Percentiles rank a stretch among this genome's conserved stretches.
These are phyloP conservation scores for Naganishia vishniacii DNA, from an alignment of 768 basidiomycete genomes.

Conservation along the genomic window DNA sequence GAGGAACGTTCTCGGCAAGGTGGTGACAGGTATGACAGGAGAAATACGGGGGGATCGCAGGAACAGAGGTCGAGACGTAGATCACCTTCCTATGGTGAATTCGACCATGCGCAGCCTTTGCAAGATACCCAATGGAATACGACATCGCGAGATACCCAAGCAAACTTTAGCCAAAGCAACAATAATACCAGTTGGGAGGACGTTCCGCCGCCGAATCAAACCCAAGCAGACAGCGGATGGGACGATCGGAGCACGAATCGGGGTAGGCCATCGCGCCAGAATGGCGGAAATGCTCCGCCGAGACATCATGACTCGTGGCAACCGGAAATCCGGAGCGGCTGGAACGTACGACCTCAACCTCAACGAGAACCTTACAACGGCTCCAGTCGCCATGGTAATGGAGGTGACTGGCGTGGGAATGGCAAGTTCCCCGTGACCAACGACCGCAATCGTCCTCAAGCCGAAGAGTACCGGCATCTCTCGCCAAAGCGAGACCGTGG, in stretches of 20 bases:
- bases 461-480: background rate
- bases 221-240: background rate
- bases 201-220: no score
- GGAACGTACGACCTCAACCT: background rate
- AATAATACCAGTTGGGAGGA: no score
- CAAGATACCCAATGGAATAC: background rate
- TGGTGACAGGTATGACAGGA: background rate
- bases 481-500: slow-evolving; percentile 1
- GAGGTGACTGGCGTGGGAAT: background rate
- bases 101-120: background rate
- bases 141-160: background rate
- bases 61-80: background rate
- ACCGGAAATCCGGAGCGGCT: background rate
- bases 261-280: background rate
- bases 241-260: background rate
- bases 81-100: background rate
- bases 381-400: background rate
- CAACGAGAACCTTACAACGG: background rate
- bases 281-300: no score
- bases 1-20: background rate
- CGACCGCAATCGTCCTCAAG: slow-evolving; percentile 3
- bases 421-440: background rate
- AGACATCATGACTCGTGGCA: background rate
- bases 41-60: background rate
- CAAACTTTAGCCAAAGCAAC: no score